These are phyloP conservation scores for Helotiales sp. DNA, from an alignment of 2,329 filamentous ascomycete genomes.

Conservation along the genomic window DNA sequence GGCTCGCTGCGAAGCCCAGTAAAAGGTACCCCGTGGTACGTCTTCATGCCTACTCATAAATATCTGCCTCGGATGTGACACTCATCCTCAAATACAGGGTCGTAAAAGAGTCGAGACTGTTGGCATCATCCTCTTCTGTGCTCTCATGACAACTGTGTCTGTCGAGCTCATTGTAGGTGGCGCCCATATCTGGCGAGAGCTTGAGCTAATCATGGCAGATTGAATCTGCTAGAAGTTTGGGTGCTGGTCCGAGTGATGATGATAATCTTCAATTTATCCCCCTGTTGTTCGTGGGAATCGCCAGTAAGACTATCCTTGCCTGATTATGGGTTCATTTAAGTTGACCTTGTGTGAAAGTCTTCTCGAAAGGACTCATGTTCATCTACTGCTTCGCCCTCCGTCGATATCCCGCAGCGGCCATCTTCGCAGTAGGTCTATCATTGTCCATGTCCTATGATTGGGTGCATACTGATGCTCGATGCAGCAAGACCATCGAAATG, in stretches of 20 bases:
- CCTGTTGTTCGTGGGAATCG: constrained; percentile 53
- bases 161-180: constrained; percentile 57
- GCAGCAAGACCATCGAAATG: constrained; percentile 46
- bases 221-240: constrained; percentile 55
- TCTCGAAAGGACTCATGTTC: constrained; percentile 52
- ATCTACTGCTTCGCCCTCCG: constrained; percentile 54
- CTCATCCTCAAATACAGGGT: constrained; percentile 39
- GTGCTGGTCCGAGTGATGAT: constrained; percentile 41
- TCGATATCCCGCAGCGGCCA: constrained; percentile 53
- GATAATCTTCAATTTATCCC: constrained; percentile 53
- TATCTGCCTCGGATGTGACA: not conserved
- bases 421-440: constrained; percentile 47
- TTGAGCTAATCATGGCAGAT: constrained; percentile 37
- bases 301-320: constrained; percentile 45
- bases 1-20: constrained; percentile 58
- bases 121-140: constrained; percentile 65
- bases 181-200: constrained; percentile 18
- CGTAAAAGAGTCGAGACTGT: constrained; percentile 63
- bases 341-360: constrained; percentile 38
- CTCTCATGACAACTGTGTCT: constrained; percentile 65
- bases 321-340: not conserved
- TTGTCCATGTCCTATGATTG: no score
- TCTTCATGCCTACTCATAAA: constrained; percentile 7
- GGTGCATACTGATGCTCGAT: not conserved
- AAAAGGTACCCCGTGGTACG: constrained; percentile 61